Evolutionary conservation across 2,329 filamentous ascomycete species (phyloP), one percentile per base, ranked within the genome.

Genomic region (Sclerotinia subarctica): DNA sequence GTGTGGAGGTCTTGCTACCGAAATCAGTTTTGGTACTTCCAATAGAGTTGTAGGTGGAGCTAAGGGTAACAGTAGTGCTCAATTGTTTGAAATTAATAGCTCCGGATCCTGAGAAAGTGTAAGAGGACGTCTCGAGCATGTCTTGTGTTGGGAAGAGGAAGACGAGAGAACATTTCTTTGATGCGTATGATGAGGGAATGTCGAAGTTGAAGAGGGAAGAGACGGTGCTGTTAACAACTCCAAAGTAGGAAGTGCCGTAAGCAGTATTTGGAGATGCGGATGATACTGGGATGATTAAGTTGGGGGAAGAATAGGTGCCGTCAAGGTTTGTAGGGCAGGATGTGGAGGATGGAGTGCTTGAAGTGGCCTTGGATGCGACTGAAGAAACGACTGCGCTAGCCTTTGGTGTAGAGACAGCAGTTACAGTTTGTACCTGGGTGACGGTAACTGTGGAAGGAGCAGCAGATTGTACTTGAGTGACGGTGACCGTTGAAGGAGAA

Each of bases 151-250:
- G 89, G 78, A 90, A 85, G 56, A 90, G 80, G 83, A 91, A 91
- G 68, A 88, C 80, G 11, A 91, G 80, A 67, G 82, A 84, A 80
- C 89, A 92, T 8, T 79, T 85, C 17, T 47, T 54, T 11, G 80
- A 60, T 5, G 58, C 73, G 72, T 86, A 82, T 6, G 78, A 77
- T 5, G 77, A 70, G 1, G 85, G 85, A 54, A 91, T 85, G 74
- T 90, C 87, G 78, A 91, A 91, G 80, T 90, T 90, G 83, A 89
- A 91, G 74, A 90, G 84, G 17, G 84, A 84, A 13, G 84, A 85
- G 60, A 85, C 77, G 67, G 79, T 81, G 24, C 81, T 77, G 17
- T 83, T 84, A 49, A 89, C 80, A 15, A 82, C 82, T 65, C 86
- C 88, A 71, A 85, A 83, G 78, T 80, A 84, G 0, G 81, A 82